Base-by-base conservation (phyloP, 2,329 filamentous ascomycete species). In the Exophiala calicioides region DNA sequence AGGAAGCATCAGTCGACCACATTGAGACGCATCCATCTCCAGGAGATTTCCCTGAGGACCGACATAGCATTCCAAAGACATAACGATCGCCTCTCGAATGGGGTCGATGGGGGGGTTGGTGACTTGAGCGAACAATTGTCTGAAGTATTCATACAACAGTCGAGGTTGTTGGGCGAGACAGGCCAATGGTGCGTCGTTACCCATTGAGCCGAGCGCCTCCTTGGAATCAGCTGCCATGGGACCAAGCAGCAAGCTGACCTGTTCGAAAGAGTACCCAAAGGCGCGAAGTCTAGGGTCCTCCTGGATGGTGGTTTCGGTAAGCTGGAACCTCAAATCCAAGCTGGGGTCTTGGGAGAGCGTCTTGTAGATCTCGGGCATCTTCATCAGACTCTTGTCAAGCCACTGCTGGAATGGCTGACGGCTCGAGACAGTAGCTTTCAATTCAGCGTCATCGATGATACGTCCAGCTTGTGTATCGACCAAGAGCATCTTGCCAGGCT, bases 191-290 rank as follows among this genome's bases (percentile, higher is more conserved):
- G 88, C 88, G 74, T 97, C 91, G 65, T 97, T 97, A 61, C 91
- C 91, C 91, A 97, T 97, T 50, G 91, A 97, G 30, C 91, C 91
- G 43, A 97, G 79, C 32, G 91, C 91, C 69, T 97, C 91, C 73
- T 97, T 97, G 51, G 94, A 95, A 63, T 97, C 91, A 18, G 90
- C 90, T 48, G 90, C 91, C 91, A 97, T 97, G 7, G 91, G 91
- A 13, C 86, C 91, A 41, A 97, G 81, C 27, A 97, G 77, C 65
- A 97, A 73, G 68, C 86, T 91, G 67, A 97, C 86, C 70, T 97
- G 91, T 74, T 97, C 91, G 53, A 95, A 85, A 5, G 91, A 94
- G 69, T 96, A 97, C 15, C 90, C 91, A 60, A 93, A 96, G 5
- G 90, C 87, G 60, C 86, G 84, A 33, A 97, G 75, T 36, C 90